Evolutionary conservation across 1,139 yeast genomes (phyloP).

Genomic region (Zygosaccharomyces pseudobailii): DNA sequence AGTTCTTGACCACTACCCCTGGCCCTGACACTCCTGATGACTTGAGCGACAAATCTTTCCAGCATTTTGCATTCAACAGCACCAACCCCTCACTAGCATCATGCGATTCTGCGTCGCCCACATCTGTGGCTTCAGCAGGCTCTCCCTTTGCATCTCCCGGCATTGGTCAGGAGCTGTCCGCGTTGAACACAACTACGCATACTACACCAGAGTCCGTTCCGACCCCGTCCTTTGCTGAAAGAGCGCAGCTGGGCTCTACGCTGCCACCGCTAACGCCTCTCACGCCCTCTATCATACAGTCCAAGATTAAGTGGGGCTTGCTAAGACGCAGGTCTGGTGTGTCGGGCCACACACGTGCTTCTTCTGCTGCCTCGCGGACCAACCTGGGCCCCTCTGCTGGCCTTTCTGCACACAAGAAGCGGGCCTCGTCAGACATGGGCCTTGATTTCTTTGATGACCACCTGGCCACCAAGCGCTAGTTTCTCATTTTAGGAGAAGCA

Average conservation of each 20-base stretch:
- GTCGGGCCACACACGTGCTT: constrained; percentile 4
- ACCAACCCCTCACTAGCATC: constrained; percentile 11
- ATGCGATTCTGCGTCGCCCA: constrained; percentile 10
- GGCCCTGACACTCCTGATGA: neutral
- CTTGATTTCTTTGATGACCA: constrained; percentile 25
- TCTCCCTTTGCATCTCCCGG: constrained; percentile 17
- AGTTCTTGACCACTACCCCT: constrained; percentile 5
- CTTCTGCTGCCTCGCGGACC: neutral
- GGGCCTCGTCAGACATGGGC: constrained; percentile 27
- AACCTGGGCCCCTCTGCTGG: neutral
- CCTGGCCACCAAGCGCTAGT: constrained; percentile 17
- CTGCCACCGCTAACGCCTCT: constrained; percentile 23
- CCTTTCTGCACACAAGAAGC: constrained; percentile 19
- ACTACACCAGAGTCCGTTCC: constrained; percentile 12
- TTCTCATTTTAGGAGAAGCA: too few species aligned
- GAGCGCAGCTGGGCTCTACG: constrained; percentile 5
- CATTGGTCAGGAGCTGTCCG: constrained; percentile 11
- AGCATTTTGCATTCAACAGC: constrained; percentile 1
- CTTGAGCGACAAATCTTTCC: neutral
- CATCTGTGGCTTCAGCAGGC: constrained; percentile 12
- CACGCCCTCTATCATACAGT: constrained; percentile 21
- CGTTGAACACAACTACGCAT: constrained; percentile 3
- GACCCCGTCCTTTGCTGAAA: constrained; percentile 12
- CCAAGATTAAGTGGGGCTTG: constrained; percentile 10
- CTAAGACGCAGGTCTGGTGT: constrained; percentile 8